Conservation (phyloP, 1,284 basidiomycete species). For the Volvariella surrecta region DNA sequence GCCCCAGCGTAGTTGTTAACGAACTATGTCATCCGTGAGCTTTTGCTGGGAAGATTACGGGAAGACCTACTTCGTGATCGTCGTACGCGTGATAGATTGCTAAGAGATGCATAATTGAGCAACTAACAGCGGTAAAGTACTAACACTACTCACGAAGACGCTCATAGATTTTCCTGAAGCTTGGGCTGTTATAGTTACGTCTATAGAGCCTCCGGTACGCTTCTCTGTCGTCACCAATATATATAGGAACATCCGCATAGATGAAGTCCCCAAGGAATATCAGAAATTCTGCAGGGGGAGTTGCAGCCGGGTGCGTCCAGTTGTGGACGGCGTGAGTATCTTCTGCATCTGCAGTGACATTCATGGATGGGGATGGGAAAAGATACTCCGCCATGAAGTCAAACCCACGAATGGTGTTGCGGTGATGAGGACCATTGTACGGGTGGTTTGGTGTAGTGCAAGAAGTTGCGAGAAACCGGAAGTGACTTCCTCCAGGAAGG, state of each 20-base stretch:
- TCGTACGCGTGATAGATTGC: constrained; percentile 52
- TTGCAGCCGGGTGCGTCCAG: constrained; percentile 7
- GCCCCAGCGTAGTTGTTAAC: constrained; percentile 58
- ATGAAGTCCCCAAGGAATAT: constrained; percentile 69
- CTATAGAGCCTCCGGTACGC: constrained; percentile 59
- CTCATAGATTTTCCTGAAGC: constrained; percentile 61
- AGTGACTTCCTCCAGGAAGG: constrained; percentile 41
- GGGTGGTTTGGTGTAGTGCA: constrained; percentile 63
- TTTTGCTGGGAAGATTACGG: not conserved
- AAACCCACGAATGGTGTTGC: constrained; percentile 54
- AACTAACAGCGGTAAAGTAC: constrained; percentile 1
- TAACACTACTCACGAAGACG: constrained; percentile 42
- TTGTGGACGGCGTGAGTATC: constrained; percentile 12
- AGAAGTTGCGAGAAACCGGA: constrained; percentile 59
- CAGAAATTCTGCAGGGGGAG: constrained; percentile 40
- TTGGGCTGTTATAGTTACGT: constrained; percentile 54
- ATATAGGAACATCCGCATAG: constrained; percentile 68
- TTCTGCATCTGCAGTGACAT: not conserved
- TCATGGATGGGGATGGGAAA: constrained; percentile 15
- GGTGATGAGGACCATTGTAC: constrained; percentile 43
- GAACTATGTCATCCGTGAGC: constrained; percentile 26
- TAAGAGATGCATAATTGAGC: constrained; percentile 16
- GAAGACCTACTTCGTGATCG: constrained; percentile 51
- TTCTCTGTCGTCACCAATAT: constrained; percentile 46
- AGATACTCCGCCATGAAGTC: constrained; percentile 56